These are phyloP conservation scores for Carex parvula DNA, from an alignment of 176 grass and related monocot genomes.

Conservation along the genomic window DNA sequence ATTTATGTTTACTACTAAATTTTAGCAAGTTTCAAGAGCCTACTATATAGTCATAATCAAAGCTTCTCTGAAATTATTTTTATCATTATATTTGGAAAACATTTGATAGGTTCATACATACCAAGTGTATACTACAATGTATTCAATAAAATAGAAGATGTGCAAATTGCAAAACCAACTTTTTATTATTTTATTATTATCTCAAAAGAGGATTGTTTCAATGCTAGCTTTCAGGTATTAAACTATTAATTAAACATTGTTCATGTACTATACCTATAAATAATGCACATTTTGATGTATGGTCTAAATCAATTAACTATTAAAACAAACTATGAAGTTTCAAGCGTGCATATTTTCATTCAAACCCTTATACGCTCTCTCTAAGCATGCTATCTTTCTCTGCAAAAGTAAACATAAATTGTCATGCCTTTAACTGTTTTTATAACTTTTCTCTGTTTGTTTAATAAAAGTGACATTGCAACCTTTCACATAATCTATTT, in stretches of 20 bases:
- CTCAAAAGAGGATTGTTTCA: not conserved
- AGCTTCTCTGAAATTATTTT: not conserved
- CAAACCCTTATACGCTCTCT: not conserved
- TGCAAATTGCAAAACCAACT: not conserved
- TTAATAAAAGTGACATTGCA: conserved; percentile 16
- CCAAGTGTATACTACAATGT: not conserved
- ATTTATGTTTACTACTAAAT: not conserved
- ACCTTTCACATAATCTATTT: not conserved
- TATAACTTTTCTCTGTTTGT: not conserved
- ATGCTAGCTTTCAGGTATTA: not conserved
- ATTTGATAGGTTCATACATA: not conserved
- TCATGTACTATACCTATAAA: not conserved
- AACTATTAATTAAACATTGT: not conserved
- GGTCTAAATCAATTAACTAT: not conserved
- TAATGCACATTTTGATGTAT: not conserved
- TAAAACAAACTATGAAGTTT: not conserved
- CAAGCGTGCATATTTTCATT: not conserved
- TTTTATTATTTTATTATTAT: not conserved
- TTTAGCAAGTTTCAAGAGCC: not conserved
- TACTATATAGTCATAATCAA: not conserved
- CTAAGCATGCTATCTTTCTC: conserved; percentile 8
- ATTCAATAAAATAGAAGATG: not conserved
- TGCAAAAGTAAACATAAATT: conserved; percentile 7
- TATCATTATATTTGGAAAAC: not conserved
- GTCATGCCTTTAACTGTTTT: conserved; percentile 11